phyloP scores from a whole-genome alignment of 805 yeast genomes.

The Candida schatavii region DNA sequence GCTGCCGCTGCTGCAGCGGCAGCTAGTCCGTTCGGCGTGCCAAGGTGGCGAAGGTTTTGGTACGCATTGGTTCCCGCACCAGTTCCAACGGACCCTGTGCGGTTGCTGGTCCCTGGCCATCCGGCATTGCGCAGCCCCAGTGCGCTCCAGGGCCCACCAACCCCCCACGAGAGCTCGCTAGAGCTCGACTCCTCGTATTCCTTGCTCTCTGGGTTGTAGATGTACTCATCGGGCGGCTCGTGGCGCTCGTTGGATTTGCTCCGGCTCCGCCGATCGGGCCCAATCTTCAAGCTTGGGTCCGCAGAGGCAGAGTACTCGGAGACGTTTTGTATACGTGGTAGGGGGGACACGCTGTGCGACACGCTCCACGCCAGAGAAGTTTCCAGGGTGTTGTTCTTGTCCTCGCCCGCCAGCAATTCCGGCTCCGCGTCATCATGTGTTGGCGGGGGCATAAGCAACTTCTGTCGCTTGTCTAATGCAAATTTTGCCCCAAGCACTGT shows the following conservation, averaged over 20 bases:
- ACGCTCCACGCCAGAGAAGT: not conserved
- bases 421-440: conserved; percentile 9
- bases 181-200: conserved; percentile 10
- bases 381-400: not conserved
- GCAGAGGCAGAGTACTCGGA: conserved; percentile 13
- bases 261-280: not conserved
- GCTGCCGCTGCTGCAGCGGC: not conserved
- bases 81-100: conserved; percentile 7
- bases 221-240: conserved; percentile 11
- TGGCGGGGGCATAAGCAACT: conserved; percentile 30
- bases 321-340: conserved; percentile 9
- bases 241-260: not conserved
- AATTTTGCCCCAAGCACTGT: conserved; percentile 40
- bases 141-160: not conserved
- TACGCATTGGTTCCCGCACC: not conserved
- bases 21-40: conserved; percentile 1
- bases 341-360: conserved; percentile 9
- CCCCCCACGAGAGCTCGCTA: not conserved
- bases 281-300: conserved; percentile 10
- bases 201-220: conserved; percentile 15
- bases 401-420: not conserved
- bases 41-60: not conserved
- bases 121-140: too few species aligned
- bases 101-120: conserved; percentile 14
- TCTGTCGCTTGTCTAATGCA: conserved; percentile 29